A percentile compares a stretch with the other conserved stretches of the same genome.
Conservation (phyloP, 2,329 filamentous ascomycete species). For the Coniochaeta hoffmannii region DNA sequence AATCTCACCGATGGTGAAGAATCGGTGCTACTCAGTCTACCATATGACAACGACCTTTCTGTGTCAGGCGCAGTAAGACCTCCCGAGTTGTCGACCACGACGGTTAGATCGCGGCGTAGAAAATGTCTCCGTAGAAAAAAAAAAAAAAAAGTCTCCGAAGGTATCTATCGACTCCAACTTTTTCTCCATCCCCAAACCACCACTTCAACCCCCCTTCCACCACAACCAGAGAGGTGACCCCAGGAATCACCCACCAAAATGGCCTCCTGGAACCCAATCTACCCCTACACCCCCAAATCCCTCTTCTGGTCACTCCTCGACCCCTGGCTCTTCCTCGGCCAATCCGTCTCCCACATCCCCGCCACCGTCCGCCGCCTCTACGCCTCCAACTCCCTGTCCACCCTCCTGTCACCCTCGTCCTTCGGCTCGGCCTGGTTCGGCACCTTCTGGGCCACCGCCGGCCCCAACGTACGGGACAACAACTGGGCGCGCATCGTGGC, state of each 20-base stretch:
- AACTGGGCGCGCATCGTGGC: slow-evolving; percentile 40
- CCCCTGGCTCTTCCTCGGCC: slow-evolving; percentile 46
- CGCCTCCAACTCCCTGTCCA: slow-evolving; percentile 17
- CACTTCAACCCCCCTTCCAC: not conserved
- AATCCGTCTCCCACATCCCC: slow-evolving; percentile 42
- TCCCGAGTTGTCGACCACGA: too few relatives aligned
- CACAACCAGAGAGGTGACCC: too few relatives aligned
- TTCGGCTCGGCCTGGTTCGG: slow-evolving; percentile 50
- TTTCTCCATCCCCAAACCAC: not conserved
- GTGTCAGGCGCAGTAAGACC: too few relatives aligned
- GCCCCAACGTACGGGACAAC: slow-evolving; percentile 38
- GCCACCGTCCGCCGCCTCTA: slow-evolving; percentile 38
- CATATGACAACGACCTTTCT: too few relatives aligned
- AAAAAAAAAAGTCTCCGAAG: not conserved
- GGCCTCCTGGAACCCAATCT: not conserved
- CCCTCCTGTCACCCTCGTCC: slow-evolving; percentile 31
- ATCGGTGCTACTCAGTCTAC: too few relatives aligned
- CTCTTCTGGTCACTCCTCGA: slow-evolving; percentile 27
- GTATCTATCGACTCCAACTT: not conserved
- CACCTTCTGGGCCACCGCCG: slow-evolving; percentile 50
- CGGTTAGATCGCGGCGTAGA: too few relatives aligned
- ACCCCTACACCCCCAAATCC: not conserved
- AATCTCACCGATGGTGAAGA: too few relatives aligned
- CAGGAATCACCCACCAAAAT: not conserved
- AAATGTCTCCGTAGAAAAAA: not conserved